Evolutionary conservation across 2,329 filamentous ascomycete species (phyloP), one percentile per base, ranked within the genome.

Genomic region (Plenodomus lindquistii): DNA sequence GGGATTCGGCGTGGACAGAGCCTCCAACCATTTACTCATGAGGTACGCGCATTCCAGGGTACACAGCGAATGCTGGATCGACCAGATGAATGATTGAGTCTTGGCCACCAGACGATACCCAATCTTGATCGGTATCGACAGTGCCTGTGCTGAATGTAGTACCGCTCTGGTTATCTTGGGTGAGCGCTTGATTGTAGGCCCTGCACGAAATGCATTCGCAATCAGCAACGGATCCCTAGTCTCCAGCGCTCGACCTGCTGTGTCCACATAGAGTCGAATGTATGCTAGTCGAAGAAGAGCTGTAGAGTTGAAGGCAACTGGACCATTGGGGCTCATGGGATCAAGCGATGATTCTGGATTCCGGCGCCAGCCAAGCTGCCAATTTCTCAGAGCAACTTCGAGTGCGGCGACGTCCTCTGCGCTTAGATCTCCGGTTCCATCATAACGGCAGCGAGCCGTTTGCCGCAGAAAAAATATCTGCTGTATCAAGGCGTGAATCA

Each of bases 401-500:
- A 74, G 55, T n/a, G 64, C 63, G 44, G 70, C 55, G 29, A 76
- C 66, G 56, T 81, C 77, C 39, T 73, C 70, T 6, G 57, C 42
- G 35, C 65, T 64, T 8, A 73, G 52, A 20, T 71, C 67, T 22
- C 63, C 61, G 3, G 63, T 45, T 17, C 65, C 55, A 54, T 73
- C 58, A 41, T 65, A 67, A 3, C 65, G 63, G 46, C 67, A 71
- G 48, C 66, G 57, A 8, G 63, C 56, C 22, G 71, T 59, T 49
- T 87, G 83, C 58, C 87, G 86, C 18, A 88, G 69, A 31, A 89
- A 76, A 65, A 86, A 89, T 15, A 90, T 85, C 52, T 89, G 85
- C 59, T 90, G 87, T 10, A 89, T 80, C 19, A 91, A 67, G 3
- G 85, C 86, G 60, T 89, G 86, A 2, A 90, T 86, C 27, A 91